Percentiles rank a stretch among this genome's conserved stretches.
These are phyloP conservation scores for Amanita rubescens DNA, from an alignment of 768 basidiomycete genomes.

Conservation along the genomic window DNA sequence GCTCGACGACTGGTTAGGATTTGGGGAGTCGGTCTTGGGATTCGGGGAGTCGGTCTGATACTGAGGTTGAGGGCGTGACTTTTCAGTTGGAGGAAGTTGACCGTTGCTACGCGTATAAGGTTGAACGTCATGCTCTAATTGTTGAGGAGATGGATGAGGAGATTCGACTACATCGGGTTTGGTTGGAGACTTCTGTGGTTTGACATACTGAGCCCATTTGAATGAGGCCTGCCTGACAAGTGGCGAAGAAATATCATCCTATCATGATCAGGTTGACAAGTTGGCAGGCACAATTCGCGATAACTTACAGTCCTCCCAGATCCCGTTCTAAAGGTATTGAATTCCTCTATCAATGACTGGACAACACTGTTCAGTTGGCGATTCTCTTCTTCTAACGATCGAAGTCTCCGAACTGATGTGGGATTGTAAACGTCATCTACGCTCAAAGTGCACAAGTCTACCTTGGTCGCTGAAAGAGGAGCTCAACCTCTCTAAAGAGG, in stretches of 20 bases:
- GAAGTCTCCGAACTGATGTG: slow-evolving; percentile 56
- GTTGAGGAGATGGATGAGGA: slow-evolving; percentile 73
- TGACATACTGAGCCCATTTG: slow-evolving; percentile 82
- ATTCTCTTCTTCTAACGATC: slow-evolving; percentile 72
- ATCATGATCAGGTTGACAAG: slow-evolving; percentile 9
- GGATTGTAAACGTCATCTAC: not conserved
- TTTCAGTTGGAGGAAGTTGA: slow-evolving; percentile 24
- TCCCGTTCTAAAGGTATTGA: slow-evolving; percentile 35
- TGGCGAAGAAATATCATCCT: slow-evolving; percentile 35
- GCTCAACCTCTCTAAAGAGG: slow-evolving; percentile 62
- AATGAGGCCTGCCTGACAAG: slow-evolving; percentile 74
- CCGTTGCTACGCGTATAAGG: slow-evolving; percentile 30
- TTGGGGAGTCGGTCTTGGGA: slow-evolving; percentile 27
- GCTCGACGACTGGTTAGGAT: slow-evolving; percentile 24
- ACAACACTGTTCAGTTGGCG: slow-evolving; percentile 56
- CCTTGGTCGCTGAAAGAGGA: slow-evolving; percentile 70
- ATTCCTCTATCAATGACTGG: slow-evolving; percentile 60
- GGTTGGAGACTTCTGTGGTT: slow-evolving; percentile 74
- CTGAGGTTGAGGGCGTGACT: slow-evolving; percentile 24
- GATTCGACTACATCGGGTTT: slow-evolving; percentile 64
- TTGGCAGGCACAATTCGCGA: slow-evolving; percentile 3
- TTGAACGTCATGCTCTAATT: slow-evolving; percentile 62
- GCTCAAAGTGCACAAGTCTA: slow-evolving; percentile 21
- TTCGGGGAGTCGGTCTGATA: slow-evolving; percentile 23
- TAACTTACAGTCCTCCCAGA: slow-evolving; percentile 32